Base-by-base conservation (phyloP, 2,329 filamentous ascomycete genomes). In the Teratosphaeria pseudoeucalypti region DNA sequence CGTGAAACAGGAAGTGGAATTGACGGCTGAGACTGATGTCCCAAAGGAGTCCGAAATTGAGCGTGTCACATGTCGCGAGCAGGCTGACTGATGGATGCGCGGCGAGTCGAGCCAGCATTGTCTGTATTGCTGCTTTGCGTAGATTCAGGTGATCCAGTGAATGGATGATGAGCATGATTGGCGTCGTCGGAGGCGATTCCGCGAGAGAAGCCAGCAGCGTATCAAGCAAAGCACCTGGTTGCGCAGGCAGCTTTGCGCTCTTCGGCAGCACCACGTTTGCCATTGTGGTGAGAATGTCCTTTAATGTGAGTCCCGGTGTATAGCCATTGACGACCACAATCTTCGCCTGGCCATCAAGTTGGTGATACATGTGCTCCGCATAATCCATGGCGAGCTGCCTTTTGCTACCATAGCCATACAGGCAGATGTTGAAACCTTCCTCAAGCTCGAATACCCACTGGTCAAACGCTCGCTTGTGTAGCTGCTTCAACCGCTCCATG, bases 381-480 rank as follows among this genome's bases (percentile, higher is more conserved):
- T 96, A 95, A 52, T 82, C 80, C 61, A 86, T 84, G 10, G 92
- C 78, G 0, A 97, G 81, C 2, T 79, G 76, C 37, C 89, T 82
- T 74, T 99, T 99, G 2, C 91, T 95, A 0, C 94, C 94, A 71
- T 90, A 95, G 34, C 94, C 94, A 71, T 95, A 96, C 0, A 96
- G 76, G 70, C 94, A 96, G 57, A 97, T 79, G 68, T 89, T 91
- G 78, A 96, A 97, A 26, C 86, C 85, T 71, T 96, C 85, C 5
- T 85, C 80, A 16, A 97, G 81, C 76, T 99, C 94, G 71, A 97
- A 96, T 0, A 82, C 77, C 94, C 94, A 99, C 71, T 97, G 94
- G 1, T 87, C 82, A 71, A 96, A 97, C 0, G 88, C 90, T 62
- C 88, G 84, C 53, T 84, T 79, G 71, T 97, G 92, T 26, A 96